phyloP scores from a whole-genome alignment of 208 protist species.

The Wallacemonas sp. region DNA sequence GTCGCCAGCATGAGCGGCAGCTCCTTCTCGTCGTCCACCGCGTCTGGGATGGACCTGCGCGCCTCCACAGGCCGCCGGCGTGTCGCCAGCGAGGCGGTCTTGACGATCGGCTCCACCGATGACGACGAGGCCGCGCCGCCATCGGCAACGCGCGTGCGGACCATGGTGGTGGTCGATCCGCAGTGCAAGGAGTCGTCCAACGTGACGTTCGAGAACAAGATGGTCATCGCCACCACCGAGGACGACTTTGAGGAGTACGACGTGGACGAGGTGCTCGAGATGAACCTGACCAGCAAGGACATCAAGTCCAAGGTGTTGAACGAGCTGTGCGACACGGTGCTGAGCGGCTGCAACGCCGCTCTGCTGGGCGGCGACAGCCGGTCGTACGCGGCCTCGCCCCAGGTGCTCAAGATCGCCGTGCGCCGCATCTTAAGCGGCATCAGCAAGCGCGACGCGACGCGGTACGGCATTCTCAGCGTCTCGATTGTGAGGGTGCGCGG shows the following conservation, averaged over 20 bases:
- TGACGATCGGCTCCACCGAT: neutral
- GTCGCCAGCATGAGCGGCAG: slow-evolving; percentile 22
- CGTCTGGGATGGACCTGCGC: neutral
- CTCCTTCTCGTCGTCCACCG: slow-evolving; percentile 17
- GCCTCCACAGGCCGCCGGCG: neutral
- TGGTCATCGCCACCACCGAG: slow-evolving; percentile 63
- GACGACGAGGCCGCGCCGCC: slow-evolving; percentile 12
- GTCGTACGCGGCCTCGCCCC: slow-evolving; percentile 41
- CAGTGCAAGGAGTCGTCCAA: slow-evolving; percentile 62
- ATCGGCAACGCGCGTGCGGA: slow-evolving; percentile 64
- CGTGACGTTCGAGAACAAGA: slow-evolving; percentile 63
- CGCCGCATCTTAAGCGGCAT: slow-evolving; percentile 50
- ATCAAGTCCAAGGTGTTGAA: slow-evolving; percentile 52
- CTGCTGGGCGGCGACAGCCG: slow-evolving; percentile 72
- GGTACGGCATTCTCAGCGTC: slow-evolving; percentile 39
- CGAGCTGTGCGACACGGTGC: slow-evolving; percentile 57
- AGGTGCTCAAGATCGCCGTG: slow-evolving; percentile 67
- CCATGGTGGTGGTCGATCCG: slow-evolving; percentile 67
- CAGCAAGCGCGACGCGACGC: slow-evolving; percentile 17
- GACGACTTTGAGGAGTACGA: slow-evolving; percentile 82
- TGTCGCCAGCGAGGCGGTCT: neutral
- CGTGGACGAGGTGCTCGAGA: slow-evolving; percentile 76
- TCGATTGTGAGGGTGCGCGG: slow-evolving; percentile 75
- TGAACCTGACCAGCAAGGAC: slow-evolving; percentile 22
- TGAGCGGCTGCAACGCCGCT: slow-evolving; percentile 71